These are phyloP conservation scores for Rhytidhysteron rufulum DNA, from an alignment of 2,329 filamentous ascomycete genomes.

Conservation along the genomic window DNA sequence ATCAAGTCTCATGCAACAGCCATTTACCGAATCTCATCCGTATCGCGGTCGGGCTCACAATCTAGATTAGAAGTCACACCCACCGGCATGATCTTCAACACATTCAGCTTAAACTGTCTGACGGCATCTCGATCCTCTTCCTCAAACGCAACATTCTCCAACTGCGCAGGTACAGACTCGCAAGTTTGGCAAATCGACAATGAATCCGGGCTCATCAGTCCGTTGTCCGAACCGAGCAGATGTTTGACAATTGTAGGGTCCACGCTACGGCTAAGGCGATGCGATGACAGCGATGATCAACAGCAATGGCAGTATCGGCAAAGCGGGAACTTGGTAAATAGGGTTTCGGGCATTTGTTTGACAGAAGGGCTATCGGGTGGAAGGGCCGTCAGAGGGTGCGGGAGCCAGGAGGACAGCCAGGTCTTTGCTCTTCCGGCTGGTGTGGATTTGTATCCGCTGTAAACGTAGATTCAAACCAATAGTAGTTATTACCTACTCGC, in stretches of 20 bases:
- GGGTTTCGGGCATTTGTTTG: conserved; percentile 33
- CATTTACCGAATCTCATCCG: conserved; percentile 40
- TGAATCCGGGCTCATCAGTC: conserved; percentile 33
- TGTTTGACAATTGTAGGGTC: conserved; percentile 28
- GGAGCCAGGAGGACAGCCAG: conserved; percentile 40
- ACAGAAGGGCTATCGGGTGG: conserved; percentile 29
- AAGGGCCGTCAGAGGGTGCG: conserved; percentile 30
- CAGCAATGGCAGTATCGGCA: conserved; percentile 44
- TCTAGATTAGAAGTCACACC: conserved; percentile 27
- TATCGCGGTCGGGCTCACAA: too few species aligned
- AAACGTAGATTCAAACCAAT: too few species aligned
- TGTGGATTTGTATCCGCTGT: conserved; percentile 17
- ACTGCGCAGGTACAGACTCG: conserved; percentile 36
- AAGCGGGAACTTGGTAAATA: conserved; percentile 43
- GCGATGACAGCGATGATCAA: conserved; percentile 11
- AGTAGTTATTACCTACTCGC: too few species aligned
- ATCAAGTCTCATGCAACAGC: conserved; percentile 39
- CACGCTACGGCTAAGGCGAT: conserved; percentile 11
- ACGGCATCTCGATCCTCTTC: conserved; percentile 26
- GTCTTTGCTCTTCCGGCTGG: conserved; percentile 47
- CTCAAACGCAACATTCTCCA: conserved; percentile 33
- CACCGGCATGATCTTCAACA: conserved; percentile 51
- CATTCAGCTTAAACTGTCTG: conserved; percentile 43
- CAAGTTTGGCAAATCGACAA: conserved; percentile 42
- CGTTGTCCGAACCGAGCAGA: conserved; percentile 30